Evolutionary conservation across 1,284 basidiomycete genomes (phyloP), one percentile per base, ranked within the genome.

Genomic region (Ganoderma meredithae): DNA sequence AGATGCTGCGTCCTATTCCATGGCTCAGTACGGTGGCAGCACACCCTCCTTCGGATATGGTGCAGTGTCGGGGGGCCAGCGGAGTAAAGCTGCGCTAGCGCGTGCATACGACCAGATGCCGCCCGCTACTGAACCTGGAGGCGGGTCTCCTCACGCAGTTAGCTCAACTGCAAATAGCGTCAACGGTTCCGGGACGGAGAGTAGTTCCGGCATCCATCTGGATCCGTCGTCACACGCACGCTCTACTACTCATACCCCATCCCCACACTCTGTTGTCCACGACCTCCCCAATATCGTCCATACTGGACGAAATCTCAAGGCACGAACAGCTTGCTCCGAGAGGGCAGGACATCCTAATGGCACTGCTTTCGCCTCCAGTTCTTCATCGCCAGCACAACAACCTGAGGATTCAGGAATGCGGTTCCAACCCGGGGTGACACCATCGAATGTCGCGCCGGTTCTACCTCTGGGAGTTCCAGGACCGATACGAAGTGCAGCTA

Each of bases 361-460:
- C 27, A 15, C 17, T 31, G 4, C 27, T 55, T 33, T 27, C 27
- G 17, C 53, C 17, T 55, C 53, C 27, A 17, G 3, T 55, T 31
- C 27, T 17, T 15, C 4, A 17, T 33, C 53, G 53, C 53, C 53
- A 13, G 53, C 31, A 7, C 53, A 55, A 33, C 27, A 58, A 39
- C 36, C 36, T 39, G 36, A 39, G 36, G 69, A 70, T 56, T 70
- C 69, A 31, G 69, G 69, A 25, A 17, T 67, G 65, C 66, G 69
- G 27, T 70, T 70, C 39, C 27, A 67, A 41, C 60, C 69, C 17
- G 68, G 68, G 36, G 17, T 66, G n/a, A 69, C 68, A 33, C 68
- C 68, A 52, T 69, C 68, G 19, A 39, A 63, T 62, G 68, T 69
- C 15, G 68, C 68, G 56, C 69, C 69, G 19, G 55, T 65, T 31